Conservation (phyloP, 495 filamentous ascomycete genomes). For the Penicillium silybi region DNA sequence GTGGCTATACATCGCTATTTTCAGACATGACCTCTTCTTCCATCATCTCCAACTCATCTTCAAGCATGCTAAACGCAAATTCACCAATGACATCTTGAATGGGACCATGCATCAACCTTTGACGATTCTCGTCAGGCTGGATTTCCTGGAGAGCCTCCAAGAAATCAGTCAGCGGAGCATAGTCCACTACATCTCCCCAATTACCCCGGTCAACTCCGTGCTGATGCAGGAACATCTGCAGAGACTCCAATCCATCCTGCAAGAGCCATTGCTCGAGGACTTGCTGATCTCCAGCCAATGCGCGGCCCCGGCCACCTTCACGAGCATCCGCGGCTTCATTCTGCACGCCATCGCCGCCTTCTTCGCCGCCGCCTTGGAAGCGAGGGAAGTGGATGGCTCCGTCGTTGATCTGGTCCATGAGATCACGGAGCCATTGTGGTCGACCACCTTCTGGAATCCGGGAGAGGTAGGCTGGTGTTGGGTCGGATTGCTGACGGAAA, state of each 20-base stretch:
- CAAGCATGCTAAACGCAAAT: constrained; percentile 39
- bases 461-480: constrained; percentile 33
- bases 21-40: constrained; percentile 14
- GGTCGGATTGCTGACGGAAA: constrained; percentile 36
- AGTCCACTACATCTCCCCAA: constrained; percentile 39
- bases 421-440: constrained; percentile 42
- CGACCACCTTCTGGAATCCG: constrained; percentile 31
- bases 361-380: constrained; percentile 11
- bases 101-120: constrained; percentile 28
- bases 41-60: constrained; percentile 37
- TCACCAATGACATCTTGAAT: constrained; percentile 37
- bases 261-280: constrained; percentile 38
- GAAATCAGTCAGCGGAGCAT: constrained; percentile 36
- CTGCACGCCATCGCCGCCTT: constrained; percentile 4
- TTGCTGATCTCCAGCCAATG: constrained; percentile 28
- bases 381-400: constrained; percentile 26
- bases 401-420: constrained; percentile 37
- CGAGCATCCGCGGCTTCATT: not conserved
- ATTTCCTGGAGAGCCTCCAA: constrained; percentile 31
- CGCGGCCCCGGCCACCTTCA: constrained; percentile 7
- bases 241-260: constrained; percentile 28
- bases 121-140: constrained; percentile 23
- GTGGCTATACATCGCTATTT: not conserved
- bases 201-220: constrained; percentile 45
- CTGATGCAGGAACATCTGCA: constrained; percentile 38